These are phyloP conservation scores for Coffea eugenioides DNA, from an alignment of 257 asterid species.

Conservation along the genomic window DNA sequence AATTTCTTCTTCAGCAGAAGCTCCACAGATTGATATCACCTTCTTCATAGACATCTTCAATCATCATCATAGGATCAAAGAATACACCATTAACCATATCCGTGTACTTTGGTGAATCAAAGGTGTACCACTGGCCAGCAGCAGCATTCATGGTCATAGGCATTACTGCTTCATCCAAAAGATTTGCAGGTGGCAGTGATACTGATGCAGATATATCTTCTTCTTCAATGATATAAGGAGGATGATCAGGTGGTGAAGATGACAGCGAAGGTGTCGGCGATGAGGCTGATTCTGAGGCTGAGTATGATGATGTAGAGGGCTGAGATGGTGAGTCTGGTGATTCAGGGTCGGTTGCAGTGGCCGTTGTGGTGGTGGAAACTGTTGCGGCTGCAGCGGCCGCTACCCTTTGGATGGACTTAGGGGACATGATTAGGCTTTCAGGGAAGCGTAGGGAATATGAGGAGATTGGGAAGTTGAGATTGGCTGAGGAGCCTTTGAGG, in stretches of 20 bases:
- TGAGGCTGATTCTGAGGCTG: constrained; percentile 4
- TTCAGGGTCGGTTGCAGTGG: neutral
- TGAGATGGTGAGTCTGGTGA: constrained; percentile 22
- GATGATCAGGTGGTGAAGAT: neutral
- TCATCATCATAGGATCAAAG: constrained; percentile 50
- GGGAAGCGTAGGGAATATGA: constrained; percentile 1
- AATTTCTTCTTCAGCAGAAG: constrained; percentile 44
- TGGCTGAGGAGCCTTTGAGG: constrained; percentile 69
- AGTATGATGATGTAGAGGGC: constrained; percentile 21
- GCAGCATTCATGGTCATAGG: constrained; percentile 8
- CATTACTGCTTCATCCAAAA: constrained; percentile 1
- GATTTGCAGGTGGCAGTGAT: neutral
- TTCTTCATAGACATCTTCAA: constrained; percentile 47
- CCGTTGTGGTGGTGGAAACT: constrained; percentile 14
- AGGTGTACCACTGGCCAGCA: constrained; percentile 52
- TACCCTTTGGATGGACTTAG: constrained; percentile 70
- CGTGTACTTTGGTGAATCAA: constrained; percentile 71
- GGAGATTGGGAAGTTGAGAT: constrained; percentile 63
- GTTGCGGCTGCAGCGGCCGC: constrained; percentile 57
- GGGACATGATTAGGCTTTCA: constrained; percentile 37
- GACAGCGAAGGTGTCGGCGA: constrained; percentile 4
- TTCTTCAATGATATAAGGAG: constrained; percentile 21
- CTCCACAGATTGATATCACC: constrained; percentile 75
- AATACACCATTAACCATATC: constrained; percentile 59
- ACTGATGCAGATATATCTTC: constrained; percentile 15